Percentiles rank a stretch among this genome's conserved stretches.
Evolutionary conservation across 108 stramenopile genomes (phyloP).

Genomic region (Fragilaria crotonensis): DNA sequence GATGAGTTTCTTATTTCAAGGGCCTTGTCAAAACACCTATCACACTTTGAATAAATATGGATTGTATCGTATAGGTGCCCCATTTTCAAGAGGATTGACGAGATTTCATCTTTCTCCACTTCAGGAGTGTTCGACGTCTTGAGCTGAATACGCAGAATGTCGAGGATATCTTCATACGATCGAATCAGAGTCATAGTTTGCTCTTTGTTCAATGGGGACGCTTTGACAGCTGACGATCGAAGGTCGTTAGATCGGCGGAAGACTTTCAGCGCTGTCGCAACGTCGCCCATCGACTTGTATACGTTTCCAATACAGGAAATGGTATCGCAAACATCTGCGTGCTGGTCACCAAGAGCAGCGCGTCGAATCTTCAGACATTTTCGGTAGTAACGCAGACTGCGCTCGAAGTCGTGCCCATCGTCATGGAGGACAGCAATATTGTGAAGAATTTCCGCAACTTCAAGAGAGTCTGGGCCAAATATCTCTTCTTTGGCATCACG

Average conservation of each 20-base stretch:
- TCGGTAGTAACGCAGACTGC: constrained; percentile 24
- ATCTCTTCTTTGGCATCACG: constrained; percentile 25
- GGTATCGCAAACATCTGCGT: constrained; percentile 37
- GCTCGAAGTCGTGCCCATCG: constrained; percentile 22
- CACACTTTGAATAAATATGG: constrained; percentile 19
- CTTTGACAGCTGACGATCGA: constrained; percentile 11
- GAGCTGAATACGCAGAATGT: constrained; percentile 12
- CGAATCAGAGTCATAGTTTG: constrained; percentile 14
- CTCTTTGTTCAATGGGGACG: constrained; percentile 4
- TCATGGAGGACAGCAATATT: constrained; percentile 41
- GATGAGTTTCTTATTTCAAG: constrained; percentile 25
- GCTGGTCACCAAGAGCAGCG: constrained; percentile 14
- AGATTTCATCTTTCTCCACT: constrained; percentile 19
- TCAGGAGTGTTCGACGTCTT: constrained; percentile 10
- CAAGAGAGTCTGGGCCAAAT: constrained; percentile 23
- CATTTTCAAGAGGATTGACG: constrained; percentile 22
- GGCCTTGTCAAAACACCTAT: constrained; percentile 29
- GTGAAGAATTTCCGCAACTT: constrained; percentile 36
- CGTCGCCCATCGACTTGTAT: constrained; percentile 22
- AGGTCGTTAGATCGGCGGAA: constrained; percentile 23
- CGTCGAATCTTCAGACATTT: constrained; percentile 26
- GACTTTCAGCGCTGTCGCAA: constrained; percentile 25
- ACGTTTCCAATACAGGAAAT: constrained; percentile 41
- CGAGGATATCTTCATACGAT: constrained; percentile 39
- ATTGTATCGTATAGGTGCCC: constrained; percentile 32